A percentile compares a stretch with the other conserved stretches of the same genome.
phyloP scores from a whole-genome alignment of 306 rosid species.

The Trifolium fragiferum region DNA sequence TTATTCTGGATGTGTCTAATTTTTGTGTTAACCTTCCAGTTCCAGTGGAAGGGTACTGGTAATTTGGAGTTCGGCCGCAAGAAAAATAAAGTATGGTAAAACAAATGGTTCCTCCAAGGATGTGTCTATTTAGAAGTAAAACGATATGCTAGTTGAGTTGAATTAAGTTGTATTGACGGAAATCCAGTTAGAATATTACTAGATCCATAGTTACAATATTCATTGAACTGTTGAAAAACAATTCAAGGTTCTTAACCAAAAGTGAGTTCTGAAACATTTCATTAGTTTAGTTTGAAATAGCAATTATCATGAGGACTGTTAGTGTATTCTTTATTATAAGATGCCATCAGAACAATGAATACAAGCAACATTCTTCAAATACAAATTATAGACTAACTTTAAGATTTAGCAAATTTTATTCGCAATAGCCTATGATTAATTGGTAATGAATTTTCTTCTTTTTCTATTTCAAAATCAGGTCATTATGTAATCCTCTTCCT shows the following conservation, averaged over 20 bases:
- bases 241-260: neutral
- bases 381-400: slow-evolving; percentile 1
- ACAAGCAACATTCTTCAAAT: slow-evolving; percentile 8
- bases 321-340: too few relatives aligned
- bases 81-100: too few relatives aligned
- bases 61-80: too few relatives aligned
- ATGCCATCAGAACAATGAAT: neutral
- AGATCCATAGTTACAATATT: neutral
- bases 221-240: slow-evolving; percentile 18
- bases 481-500: slow-evolving; percentile 69
- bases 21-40: too few relatives aligned
- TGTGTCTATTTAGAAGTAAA: neutral
- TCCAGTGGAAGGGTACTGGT: too few relatives aligned
- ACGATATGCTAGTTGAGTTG: neutral
- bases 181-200: neutral
- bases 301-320: neutral
- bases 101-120: neutral
- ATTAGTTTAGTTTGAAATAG: too few relatives aligned
- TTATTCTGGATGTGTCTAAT: too few relatives aligned
- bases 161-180: neutral
- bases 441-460: slow-evolving; percentile 18
- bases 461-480: slow-evolving; percentile 53
- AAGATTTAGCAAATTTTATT: slow-evolving; percentile 13
- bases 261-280: too few relatives aligned
- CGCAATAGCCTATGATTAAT: neutral